Conservation (phyloP, 2,329 filamentous ascomycete species). For the Proliferodiscus dingleyae region DNA sequence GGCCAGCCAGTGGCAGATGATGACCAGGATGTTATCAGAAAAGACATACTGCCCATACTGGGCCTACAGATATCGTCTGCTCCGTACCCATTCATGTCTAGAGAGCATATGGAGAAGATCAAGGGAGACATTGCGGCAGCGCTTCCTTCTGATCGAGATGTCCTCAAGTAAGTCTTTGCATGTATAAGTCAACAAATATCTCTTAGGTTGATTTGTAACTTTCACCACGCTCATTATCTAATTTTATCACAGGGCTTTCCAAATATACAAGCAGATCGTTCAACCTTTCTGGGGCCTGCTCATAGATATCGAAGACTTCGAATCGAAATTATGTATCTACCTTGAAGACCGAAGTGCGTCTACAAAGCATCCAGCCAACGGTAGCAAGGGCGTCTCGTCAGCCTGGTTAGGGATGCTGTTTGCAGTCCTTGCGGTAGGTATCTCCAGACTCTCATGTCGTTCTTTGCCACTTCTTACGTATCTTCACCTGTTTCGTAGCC, state of each 20-base stretch:
- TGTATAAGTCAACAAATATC: neutral
- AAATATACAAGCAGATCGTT: conserved; percentile 62
- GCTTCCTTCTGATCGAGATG: conserved; percentile 59
- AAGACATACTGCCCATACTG: conserved; percentile 62
- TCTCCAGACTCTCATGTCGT: too few relatives aligned
- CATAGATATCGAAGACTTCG: conserved; percentile 60
- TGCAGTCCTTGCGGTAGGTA: conserved; percentile 58
- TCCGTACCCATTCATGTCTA: conserved; percentile 63
- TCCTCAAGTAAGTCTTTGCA: conserved; percentile 59
- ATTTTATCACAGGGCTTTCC: conserved; percentile 46
- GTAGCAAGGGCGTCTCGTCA: conserved; percentile 44
- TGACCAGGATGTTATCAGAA: conserved; percentile 44
- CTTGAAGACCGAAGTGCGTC: conserved; percentile 53
- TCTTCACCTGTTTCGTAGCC: too few relatives aligned
- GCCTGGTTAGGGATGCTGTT: conserved; percentile 65
- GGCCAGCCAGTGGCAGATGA: conserved; percentile 49
- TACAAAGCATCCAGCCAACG: conserved; percentile 33
- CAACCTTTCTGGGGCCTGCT: conserved; percentile 66
- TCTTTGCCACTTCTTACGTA: too few relatives aligned
- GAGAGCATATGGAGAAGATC: conserved; percentile 54
- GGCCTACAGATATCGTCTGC: conserved; percentile 58
- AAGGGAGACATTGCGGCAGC: conserved; percentile 57
- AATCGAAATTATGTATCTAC: conserved; percentile 60
- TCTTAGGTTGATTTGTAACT: neutral
- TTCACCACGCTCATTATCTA: neutral